Percentiles rank a stretch among this genome's conserved stretches.
phyloP scores from a whole-genome alignment of 2,329 filamentous ascomycete species.

The Exserohilum turcica region DNA sequence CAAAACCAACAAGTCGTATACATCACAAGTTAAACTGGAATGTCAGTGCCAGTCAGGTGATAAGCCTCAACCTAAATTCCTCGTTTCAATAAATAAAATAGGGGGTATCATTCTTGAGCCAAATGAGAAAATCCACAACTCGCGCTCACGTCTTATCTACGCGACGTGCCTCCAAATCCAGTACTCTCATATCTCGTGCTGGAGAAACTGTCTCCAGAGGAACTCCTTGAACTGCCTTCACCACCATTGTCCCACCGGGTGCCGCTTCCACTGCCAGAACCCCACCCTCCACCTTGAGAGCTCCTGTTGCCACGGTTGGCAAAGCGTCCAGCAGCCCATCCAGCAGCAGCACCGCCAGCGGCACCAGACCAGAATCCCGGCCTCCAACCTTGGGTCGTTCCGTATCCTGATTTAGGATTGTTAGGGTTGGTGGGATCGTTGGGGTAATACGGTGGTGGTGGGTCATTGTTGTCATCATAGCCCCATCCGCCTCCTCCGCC shows the following conservation, averaged over 20 bases:
- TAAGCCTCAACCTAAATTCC: no score
- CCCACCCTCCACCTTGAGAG: slow-evolving; percentile 47
- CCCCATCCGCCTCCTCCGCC: slow-evolving; percentile 51
- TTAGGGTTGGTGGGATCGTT: slow-evolving; percentile 31
- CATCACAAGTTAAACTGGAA: no score
- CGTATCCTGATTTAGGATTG: slow-evolving; percentile 28
- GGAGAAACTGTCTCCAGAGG: slow-evolving; percentile 47
- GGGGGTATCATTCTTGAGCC: slow-evolving; percentile 42
- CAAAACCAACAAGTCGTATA: no score
- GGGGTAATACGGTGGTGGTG: slow-evolving; percentile 56
- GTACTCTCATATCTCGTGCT: slow-evolving; percentile 68
- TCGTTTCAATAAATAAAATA: no score
- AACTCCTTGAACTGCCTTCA: slow-evolving; percentile 45
- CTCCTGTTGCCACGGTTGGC: slow-evolving; percentile 40
- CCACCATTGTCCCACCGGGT: slow-evolving; percentile 45
- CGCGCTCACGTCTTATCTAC: slow-evolving; percentile 30
- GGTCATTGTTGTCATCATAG: slow-evolving; percentile 50
- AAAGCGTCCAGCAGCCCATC: slow-evolving; percentile 63
- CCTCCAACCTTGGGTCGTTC: slow-evolving; percentile 60
- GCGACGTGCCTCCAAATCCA: slow-evolving; percentile 71
- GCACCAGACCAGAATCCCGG: slow-evolving; percentile 77
- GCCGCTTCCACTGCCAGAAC: slow-evolving; percentile 40
- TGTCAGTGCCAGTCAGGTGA: no score
- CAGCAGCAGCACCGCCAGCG: slow-evolving; percentile 71
- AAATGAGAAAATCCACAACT: slow-evolving; percentile 9